Base-by-base conservation (phyloP, 1,284 basidiomycete species). In the Tetrapyrgos nigripes region DNA sequence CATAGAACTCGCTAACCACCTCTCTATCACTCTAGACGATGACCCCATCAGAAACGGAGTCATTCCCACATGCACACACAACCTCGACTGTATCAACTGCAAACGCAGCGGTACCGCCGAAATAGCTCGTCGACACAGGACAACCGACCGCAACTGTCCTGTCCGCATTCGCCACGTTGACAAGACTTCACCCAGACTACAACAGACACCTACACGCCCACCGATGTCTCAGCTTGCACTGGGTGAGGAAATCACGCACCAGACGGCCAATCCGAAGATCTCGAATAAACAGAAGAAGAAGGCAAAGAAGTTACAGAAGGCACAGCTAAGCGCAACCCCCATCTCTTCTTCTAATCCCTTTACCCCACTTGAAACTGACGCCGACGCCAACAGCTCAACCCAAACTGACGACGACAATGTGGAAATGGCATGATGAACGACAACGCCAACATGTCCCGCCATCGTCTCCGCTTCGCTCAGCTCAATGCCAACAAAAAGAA, bases 401-500 rank as follows among this genome's bases (percentile, higher is more conserved):
- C 17, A 47, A 6, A 23, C 17, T 23, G 23, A 21, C 14, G 21
- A 47, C 45, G 4, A 13, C 45, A 14, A 47, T 13, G 23, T 47
- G 11, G 14, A 47, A 17, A 47, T 26, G 45, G 24, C 8, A 33
- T 33, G 31, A 33, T 14, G 31, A 10, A 13, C 8, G 13, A 11
- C 3, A 19, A 24, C 21, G 19, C 45, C 14, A 27, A 47, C 21
- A 5, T 6, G 14, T 23, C 45, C 8, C 45, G 21, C 3, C 17
- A 47, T 17, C 51, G 14, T 24, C 6, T 54, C 9, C 29, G 43
- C 8, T 31, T 46, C 27, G 27, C 40, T 5, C 52, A 54, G 46
- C 40, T 54, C 11, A 54, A 54, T 33, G 52, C 43, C 9, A 54
- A 54, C 43, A 54, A 54, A 27, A 54, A 54, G 43, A 54, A 54